Evolutionary conservation across 1,139 yeast genomes (phyloP).

Genomic region (Waltiozyma sp.): DNA sequence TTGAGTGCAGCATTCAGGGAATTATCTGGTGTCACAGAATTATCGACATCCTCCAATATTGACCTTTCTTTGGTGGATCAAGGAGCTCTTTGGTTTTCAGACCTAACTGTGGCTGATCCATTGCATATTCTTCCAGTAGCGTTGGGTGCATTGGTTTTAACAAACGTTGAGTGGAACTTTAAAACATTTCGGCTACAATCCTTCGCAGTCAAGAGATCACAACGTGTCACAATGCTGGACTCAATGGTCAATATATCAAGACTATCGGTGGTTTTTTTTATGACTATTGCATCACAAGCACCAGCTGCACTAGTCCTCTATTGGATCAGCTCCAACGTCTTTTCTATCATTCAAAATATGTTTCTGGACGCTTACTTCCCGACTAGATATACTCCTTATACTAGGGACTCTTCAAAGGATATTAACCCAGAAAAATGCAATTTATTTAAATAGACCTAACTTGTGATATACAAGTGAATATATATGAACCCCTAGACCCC

Average conservation of each 20-base stretch:
- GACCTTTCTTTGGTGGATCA: conserved; percentile 46
- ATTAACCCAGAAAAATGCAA: not conserved
- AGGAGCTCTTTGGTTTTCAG: conserved; percentile 49
- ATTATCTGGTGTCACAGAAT: conserved; percentile 30
- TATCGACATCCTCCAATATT: conserved; percentile 29
- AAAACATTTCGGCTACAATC: conserved; percentile 34
- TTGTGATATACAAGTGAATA: not conserved
- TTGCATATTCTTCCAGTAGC: conserved; percentile 55
- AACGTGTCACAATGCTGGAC: conserved; percentile 51
- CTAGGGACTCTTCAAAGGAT: not conserved
- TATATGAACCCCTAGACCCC: no score
- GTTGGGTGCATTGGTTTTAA: conserved; percentile 58
- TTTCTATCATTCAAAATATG: conserved; percentile 65
- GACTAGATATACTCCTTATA: conserved; percentile 4
- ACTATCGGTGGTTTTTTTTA: conserved; percentile 65
- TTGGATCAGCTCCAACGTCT: conserved; percentile 79
- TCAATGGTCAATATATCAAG: conserved; percentile 56
- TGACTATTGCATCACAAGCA: conserved; percentile 79
- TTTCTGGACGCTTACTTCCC: conserved; percentile 45
- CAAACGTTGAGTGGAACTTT: conserved; percentile 72
- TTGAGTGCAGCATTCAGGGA: conserved; percentile 69
- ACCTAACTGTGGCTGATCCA: conserved; percentile 53
- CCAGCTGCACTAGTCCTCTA: conserved; percentile 71
- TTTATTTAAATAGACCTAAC: not conserved
- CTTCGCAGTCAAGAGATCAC: conserved; percentile 12